Evolutionary conservation across 1,284 basidiomycete species (phyloP), one percentile per base, ranked within the genome.

Genomic region (Cryptococcus sp.): DNA sequence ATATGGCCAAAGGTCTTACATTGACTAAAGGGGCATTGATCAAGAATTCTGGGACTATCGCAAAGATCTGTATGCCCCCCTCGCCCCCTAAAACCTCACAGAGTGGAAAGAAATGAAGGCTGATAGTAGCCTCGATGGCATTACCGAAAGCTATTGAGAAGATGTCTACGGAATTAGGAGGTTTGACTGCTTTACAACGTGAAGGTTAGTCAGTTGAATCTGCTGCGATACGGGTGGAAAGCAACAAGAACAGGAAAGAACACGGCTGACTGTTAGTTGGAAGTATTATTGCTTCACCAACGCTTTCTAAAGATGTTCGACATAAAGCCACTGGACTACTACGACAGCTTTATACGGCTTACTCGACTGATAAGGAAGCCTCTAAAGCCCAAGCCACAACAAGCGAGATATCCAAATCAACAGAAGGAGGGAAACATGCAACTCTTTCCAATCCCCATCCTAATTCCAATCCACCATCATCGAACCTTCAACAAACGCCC

Each of bases 171-270:
- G 67, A 70, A 44, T 31, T 66, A 7, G 69, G 69, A 11, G 69
- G 67, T 18, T 39, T 70, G 23, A 55, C 61, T 4, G 64, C 67
- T 11, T 43, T 70, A 19, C 69, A 70, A 48, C 57, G 66, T 39
- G 69, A 70, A 60, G 68, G 68, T 69, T 16, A 50, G 57, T 43
- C 7, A n/a, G n/a, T n/a, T n/a, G n/a, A n/a, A n/a, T n/a, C n/a
- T n/a, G n/a, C n/a, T 1, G 9, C 19, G 1, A 10, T n/a, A n/a
- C n/a, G n/a, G n/a, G n/a, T n/a, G n/a, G n/a, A n/a, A n/a, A 5
- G 7, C 40, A 24, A 19, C 19, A 5, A 14, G n/a, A n/a, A n/a
- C n/a, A n/a, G n/a, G n/a, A n/a, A 21, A 19, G n/a, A 23, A 18
- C 31, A 19, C 31, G 10, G 24, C 36, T 23, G 31, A 31, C 34